Evolutionary conservation across 192 early-diverging fungal species (phyloP).

Genomic region (Podila horticola): DNA sequence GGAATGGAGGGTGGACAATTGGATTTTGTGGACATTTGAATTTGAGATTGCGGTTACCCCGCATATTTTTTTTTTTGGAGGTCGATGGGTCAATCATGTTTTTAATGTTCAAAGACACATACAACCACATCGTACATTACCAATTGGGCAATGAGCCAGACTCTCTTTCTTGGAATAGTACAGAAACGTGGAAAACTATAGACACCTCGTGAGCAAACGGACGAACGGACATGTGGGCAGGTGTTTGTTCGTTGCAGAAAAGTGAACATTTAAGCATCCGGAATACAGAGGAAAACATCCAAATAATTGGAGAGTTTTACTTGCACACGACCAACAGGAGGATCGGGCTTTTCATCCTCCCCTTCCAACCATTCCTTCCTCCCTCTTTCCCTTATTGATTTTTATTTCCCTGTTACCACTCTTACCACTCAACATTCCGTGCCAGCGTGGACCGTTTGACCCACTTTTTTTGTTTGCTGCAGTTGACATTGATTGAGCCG

Average conservation of each 20-base stretch:
- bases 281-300: background rate
- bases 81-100: background rate
- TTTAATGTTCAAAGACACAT: background rate
- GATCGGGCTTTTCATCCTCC: background rate
- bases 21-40: no score
- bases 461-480: background rate
- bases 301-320: slow-evolving; percentile 4
- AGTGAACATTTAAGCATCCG: background rate
- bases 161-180: background rate
- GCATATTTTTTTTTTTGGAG: slow-evolving; percentile 1
- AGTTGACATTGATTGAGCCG: background rate
- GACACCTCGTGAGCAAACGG: background rate
- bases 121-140: no score
- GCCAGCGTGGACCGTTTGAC: no score
- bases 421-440: no score
- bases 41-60: background rate
- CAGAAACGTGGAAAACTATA: background rate
- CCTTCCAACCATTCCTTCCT: background rate
- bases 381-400: background rate
- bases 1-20: no score
- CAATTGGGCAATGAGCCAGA: background rate
- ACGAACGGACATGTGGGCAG: background rate
- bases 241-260: no score
- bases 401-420: no score
- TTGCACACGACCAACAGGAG: background rate